Conservation (phyloP, 192 early-diverging fungal genomes). For the Gamsiella multidivaricata region DNA sequence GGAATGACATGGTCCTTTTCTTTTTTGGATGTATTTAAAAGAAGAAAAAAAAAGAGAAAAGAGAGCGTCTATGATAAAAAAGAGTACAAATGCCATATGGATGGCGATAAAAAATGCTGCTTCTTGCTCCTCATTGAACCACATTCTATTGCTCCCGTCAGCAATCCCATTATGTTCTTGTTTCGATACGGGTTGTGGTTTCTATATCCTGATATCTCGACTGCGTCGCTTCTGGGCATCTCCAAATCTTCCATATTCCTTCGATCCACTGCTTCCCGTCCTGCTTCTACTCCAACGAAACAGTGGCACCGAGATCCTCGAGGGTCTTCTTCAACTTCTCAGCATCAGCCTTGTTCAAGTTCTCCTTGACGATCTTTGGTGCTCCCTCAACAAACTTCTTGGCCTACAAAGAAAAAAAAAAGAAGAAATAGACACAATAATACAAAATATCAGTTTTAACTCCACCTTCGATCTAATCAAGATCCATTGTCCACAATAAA, state of each 20-base stretch:
- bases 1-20: neutral
- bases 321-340: constrained; percentile 97
- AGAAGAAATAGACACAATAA: neutral
- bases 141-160: too few relatives aligned
- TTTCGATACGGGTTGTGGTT: too few relatives aligned
- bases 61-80: neutral
- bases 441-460: too few relatives aligned
- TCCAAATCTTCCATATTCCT: neutral
- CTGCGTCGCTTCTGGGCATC: too few relatives aligned
- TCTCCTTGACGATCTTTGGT: constrained; percentile 96
- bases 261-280: neutral
- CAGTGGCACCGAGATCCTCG: constrained; percentile 92
- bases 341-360: constrained; percentile 92
- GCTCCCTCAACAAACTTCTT: constrained; percentile 99
- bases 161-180: too few relatives aligned
- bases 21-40: neutral
- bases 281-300: constrained; percentile 86
- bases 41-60: neutral
- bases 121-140: too few relatives aligned
- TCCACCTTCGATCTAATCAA: too few relatives aligned
- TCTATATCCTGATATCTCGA: too few relatives aligned
- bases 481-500: too few relatives aligned
- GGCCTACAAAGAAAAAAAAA: constrained; percentile 65
- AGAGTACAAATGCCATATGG: neutral
- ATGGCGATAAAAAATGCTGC: too few relatives aligned